Base-by-base conservation (phyloP, 352 stramenopile species). In the Globisporangium abappressorium region DNA sequence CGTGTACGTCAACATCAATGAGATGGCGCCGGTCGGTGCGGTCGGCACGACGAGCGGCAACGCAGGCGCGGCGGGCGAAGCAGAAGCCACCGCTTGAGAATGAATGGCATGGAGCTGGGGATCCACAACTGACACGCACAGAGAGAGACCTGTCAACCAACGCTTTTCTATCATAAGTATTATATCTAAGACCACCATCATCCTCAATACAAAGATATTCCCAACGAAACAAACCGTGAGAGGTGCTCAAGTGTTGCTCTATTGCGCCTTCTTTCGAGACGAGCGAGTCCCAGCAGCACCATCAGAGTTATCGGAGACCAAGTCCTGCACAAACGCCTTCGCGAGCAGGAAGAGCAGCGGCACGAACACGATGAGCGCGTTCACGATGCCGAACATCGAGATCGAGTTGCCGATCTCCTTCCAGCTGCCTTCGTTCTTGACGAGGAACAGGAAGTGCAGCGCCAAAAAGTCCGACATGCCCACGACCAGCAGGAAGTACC, bases 1-100 rank as follows among this genome's bases (percentile, higher is more conserved):
- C 60, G 97, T 96, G 51, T 98, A 98, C 72, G 75, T 99, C 22
- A 88, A 94, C 68, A 88, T 84, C 53, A 70, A 75, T n/a, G 71
- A 81, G 56, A 82, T 82, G 73, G 53, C 57, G 24, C 65, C 65
- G 9, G 54, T 34, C 9, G 65, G 33, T 0, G 65, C 65, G 2
- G 65, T 34, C 24, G 58, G 34, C 14, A 70, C 58, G 20, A 24
- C 47, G 14, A 62, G 47, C 30, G 55, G 38, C 20, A 63, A n/a
- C 24, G 26, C 24, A 20, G 24, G 53, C 12, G 53, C 15, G 33
- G 53, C 12, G 24, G 24, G n/a, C 9, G 49, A 11, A 57, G 43
- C 26, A 20, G n/a, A 57, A 11, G 18, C 30, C 43, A 47, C 60
- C 0, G 46, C 43, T 2, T 51, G 33, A 54, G 34, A 12, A n/a